These are phyloP conservation scores for Purshia tridentata DNA, from an alignment of 306 rosid species.

Conservation along the genomic window DNA sequence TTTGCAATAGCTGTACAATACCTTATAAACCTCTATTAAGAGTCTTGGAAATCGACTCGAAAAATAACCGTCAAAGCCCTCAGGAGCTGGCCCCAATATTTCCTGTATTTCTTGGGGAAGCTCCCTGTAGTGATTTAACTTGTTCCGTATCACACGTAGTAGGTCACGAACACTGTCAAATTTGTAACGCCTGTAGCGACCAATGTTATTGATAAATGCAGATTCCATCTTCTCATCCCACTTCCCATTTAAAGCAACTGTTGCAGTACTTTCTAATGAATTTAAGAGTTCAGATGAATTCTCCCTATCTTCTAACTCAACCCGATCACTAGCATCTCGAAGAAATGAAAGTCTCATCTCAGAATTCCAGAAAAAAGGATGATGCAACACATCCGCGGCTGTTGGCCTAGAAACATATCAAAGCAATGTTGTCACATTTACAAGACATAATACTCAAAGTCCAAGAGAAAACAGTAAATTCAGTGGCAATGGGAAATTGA, in stretches of 20 bases:
- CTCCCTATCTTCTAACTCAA: constrained; percentile 46
- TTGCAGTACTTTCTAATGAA: constrained; percentile 33
- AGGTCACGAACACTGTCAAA: constrained; percentile 38
- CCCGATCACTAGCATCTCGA: constrained; percentile 44
- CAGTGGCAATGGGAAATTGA: neutral
- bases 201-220: constrained; percentile 36
- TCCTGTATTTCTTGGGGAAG: constrained; percentile 39
- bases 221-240: constrained; percentile 44
- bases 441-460: neutral
- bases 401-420: constrained; percentile 31
- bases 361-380: constrained; percentile 42
- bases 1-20: constrained; percentile 43
- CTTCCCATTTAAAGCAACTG: constrained; percentile 36
- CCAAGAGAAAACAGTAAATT: neutral
- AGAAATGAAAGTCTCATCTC: constrained; percentile 41
- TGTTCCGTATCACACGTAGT: constrained; percentile 42
- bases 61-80: constrained; percentile 62
- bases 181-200: constrained; percentile 45
- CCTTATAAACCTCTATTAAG: constrained; percentile 61
- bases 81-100: constrained; percentile 58
- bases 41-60: constrained; percentile 65
- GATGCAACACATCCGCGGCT: constrained; percentile 34
- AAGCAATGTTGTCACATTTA: neutral
- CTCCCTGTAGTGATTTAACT: constrained; percentile 42
- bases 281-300: constrained; percentile 28